Conservation (phyloP, 305 asterid genomes). For the Solanum hybrid region DNA sequence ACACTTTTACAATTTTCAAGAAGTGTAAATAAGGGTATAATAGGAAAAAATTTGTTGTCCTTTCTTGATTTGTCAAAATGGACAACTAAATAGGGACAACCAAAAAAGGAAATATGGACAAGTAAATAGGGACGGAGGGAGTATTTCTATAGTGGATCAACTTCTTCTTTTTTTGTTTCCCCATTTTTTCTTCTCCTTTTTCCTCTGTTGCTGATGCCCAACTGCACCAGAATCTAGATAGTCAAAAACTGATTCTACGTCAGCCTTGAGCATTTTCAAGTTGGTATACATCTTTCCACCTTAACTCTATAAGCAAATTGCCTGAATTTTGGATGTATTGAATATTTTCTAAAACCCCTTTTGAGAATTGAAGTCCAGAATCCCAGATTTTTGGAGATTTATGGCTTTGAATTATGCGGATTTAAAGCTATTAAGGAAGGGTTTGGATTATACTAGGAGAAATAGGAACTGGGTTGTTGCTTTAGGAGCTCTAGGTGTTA, state of each 20-base stretch:
- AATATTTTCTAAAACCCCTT: background rate
- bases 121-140: background rate
- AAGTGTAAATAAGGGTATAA: too few relatives aligned
- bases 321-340: background rate
- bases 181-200: background rate
- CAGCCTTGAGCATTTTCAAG: background rate
- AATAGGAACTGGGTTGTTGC: slow-evolving; percentile 39
- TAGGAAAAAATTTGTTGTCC: too few relatives aligned
- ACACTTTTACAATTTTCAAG: too few relatives aligned
- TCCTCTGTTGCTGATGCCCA: background rate
- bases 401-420: slow-evolving; percentile 25
- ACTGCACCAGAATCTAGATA: slow-evolving; percentile 10
- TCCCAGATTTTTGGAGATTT: background rate
- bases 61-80: too few relatives aligned
- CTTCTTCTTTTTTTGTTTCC: background rate
- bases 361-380: background rate
- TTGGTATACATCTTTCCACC: background rate
- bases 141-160: background rate
- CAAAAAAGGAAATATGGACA: too few relatives aligned
- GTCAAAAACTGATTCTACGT: background rate
- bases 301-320: background rate
- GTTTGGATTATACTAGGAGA: slow-evolving; percentile 26
- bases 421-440: slow-evolving; percentile 20
- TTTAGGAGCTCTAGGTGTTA: slow-evolving; percentile 42
- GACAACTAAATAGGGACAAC: too few relatives aligned